Conservation (phyloP, 2,329 filamentous ascomycete species). For the Penicillium sp. region DNA sequence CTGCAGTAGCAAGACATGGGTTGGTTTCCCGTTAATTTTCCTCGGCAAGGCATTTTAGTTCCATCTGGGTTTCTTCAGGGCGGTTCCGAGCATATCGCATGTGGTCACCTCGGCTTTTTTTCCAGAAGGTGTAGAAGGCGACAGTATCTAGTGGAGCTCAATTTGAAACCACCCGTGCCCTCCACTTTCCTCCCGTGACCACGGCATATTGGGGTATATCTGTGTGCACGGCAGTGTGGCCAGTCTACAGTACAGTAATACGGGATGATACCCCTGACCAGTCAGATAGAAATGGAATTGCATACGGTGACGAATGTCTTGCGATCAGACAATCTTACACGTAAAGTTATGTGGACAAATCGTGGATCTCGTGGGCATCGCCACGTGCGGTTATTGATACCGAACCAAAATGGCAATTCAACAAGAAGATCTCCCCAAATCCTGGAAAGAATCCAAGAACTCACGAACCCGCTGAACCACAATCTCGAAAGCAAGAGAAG, state of each 20-base stretch:
- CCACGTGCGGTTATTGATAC: slow-evolving; percentile 1
- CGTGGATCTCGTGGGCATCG: neutral
- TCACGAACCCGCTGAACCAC: neutral
- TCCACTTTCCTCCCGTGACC: slow-evolving; percentile 1
- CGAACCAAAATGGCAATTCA: slow-evolving; percentile 2
- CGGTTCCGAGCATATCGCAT: neutral
- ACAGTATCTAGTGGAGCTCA: neutral
- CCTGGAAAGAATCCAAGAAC: neutral
- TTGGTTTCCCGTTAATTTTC: neutral
- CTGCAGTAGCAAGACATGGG: neutral
- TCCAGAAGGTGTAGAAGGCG: neutral
- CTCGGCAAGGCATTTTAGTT: neutral
- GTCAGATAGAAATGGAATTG: neutral
- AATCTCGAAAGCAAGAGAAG: neutral
- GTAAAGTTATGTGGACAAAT: neutral
- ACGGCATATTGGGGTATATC: neutral
- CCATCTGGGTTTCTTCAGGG: neutral
- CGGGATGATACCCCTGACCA: neutral
- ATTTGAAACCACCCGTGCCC: slow-evolving; percentile 1
- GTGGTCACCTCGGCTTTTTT: neutral
- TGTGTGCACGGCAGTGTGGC: neutral
- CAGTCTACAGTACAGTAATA: neutral
- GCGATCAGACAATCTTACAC: neutral
- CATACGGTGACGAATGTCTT: neutral
- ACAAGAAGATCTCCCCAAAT: neutral